Evolutionary conservation across 495 filamentous ascomycete species (phyloP).

Genomic region (Penicillium odoratum): DNA sequence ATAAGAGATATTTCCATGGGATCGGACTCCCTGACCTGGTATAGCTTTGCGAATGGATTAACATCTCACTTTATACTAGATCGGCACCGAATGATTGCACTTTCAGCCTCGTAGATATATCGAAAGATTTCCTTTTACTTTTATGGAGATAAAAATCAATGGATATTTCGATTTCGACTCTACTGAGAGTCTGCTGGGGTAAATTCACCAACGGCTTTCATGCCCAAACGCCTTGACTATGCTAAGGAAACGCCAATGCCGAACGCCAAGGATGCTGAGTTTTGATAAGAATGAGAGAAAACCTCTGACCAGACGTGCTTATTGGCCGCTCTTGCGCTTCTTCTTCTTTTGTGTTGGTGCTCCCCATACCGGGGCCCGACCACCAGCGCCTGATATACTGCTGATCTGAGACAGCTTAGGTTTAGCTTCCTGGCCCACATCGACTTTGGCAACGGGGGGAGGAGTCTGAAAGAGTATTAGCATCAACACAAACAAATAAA

Average conservation of each 20-base stretch:
- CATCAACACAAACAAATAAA: background rate
- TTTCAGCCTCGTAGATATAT: background rate
- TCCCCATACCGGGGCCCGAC: slow-evolving; percentile 3
- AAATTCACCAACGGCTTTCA: background rate
- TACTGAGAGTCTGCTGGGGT: background rate
- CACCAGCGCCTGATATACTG: slow-evolving; percentile 37
- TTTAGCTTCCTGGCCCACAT: slow-evolving; percentile 3
- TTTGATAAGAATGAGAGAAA: background rate
- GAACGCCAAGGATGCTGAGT: slow-evolving; percentile 1
- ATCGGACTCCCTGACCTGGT: too few relatives aligned
- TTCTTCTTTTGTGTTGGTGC: slow-evolving; percentile 27
- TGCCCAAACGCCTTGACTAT: slow-evolving; percentile 14
- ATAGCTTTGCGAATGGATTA: too few relatives aligned
- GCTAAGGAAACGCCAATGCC: slow-evolving; percentile 8
- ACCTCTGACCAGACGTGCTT: background rate
- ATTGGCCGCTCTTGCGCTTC: slow-evolving; percentile 34
- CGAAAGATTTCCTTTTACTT: background rate
- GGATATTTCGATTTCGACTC: background rate
- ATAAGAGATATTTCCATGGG: too few relatives aligned
- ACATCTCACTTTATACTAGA: background rate
- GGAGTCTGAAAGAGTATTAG: background rate
- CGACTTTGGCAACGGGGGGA: too few relatives aligned
- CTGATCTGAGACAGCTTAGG: slow-evolving; percentile 25
- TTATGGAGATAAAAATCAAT: background rate
- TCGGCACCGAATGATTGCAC: background rate